These are phyloP conservation scores for Hymenotorrendiella dingleyae DNA, from an alignment of 2,329 filamentous ascomycete genomes.

Conservation along the genomic window DNA sequence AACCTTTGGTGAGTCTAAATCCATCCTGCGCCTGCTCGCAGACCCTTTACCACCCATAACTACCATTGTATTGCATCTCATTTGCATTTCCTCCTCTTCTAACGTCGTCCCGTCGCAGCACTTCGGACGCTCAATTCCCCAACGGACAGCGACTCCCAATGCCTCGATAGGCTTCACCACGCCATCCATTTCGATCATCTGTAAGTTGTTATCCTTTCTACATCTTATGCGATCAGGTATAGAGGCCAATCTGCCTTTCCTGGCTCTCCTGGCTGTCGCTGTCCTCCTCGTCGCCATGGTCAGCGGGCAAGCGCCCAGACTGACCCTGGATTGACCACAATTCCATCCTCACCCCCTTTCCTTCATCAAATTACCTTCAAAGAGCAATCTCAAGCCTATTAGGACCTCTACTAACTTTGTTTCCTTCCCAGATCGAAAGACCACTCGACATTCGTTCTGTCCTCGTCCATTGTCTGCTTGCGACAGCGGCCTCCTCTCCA, in stretches of 20 bases:
- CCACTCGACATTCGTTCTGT: conserved; percentile 19
- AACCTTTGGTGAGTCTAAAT: conserved; percentile 21
- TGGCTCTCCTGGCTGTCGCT: conserved; percentile 11
- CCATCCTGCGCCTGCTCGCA: conserved; percentile 7
- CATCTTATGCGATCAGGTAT: conserved; percentile 30
- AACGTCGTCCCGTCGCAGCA: conserved; percentile 20
- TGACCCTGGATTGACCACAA: conserved; percentile 17
- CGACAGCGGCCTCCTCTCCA: conserved; percentile 19
- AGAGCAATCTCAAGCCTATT: conserved; percentile 16
- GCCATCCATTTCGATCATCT: conserved; percentile 24
- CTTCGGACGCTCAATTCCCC: conserved; percentile 22
- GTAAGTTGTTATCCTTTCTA: conserved; percentile 28
- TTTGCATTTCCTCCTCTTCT: conserved; percentile 18
- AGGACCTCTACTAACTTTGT: conserved; percentile 19
- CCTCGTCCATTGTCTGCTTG: conserved; percentile 21
- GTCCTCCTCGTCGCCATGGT: conserved; percentile 15
- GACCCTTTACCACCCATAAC: too few species aligned
- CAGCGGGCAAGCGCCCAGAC: conserved; percentile 23
- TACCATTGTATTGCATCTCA: too few species aligned
- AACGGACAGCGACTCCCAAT: conserved; percentile 27
- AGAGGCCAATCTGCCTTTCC: conserved; percentile 11
- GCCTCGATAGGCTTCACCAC: conserved; percentile 31
- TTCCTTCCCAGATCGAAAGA: conserved; percentile 16
- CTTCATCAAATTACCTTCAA: conserved; percentile 22
- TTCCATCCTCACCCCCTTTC: conserved; percentile 22